These are phyloP conservation scores for Boletus subcaerulescens DNA, from an alignment of 768 basidiomycete species.

Conservation along the genomic window DNA sequence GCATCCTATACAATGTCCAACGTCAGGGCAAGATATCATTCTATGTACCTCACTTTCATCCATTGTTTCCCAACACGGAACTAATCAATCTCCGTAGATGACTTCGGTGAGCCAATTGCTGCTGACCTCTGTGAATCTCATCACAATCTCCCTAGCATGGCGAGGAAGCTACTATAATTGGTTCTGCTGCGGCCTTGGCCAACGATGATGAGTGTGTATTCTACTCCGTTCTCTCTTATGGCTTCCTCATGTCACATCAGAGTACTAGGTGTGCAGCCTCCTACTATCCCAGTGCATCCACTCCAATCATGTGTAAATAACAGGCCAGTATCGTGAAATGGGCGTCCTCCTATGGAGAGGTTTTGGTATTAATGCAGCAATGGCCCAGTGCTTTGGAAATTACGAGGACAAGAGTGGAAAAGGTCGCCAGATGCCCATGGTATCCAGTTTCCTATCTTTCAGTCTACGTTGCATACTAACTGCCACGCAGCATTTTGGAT, in stretches of 20 bases:
- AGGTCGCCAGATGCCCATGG: constrained; percentile 93
- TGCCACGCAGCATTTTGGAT: constrained; percentile 75
- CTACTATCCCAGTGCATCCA: not conserved
- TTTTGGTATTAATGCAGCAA: constrained; percentile 72
- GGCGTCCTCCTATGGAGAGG: constrained; percentile 89
- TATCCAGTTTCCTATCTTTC: constrained; percentile 33
- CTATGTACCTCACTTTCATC: constrained; percentile 53
- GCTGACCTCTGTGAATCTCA: not conserved
- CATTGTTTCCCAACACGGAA: constrained; percentile 3
- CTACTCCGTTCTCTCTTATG: not conserved
- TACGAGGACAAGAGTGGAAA: constrained; percentile 76
- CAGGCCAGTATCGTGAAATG: constrained; percentile 91
- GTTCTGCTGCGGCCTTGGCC: constrained; percentile 83
- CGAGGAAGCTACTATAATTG: constrained; percentile 88
- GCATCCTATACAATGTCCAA: constrained; percentile 86
- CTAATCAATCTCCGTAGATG: constrained; percentile 50
- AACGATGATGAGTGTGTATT: constrained; percentile 76
- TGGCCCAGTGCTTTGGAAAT: constrained; percentile 93
- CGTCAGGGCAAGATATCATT: constrained; percentile 92
- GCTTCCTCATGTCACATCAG: constrained; percentile 35
- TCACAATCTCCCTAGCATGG: constrained; percentile 54
- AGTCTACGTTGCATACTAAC: not conserved
- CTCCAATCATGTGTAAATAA: not conserved
- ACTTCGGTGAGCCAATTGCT: constrained; percentile 58
- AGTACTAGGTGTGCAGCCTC: constrained; percentile 58